phyloP scores from a whole-genome alignment of 768 basidiomycete genomes.

The Agaricus subrufescens region DNA sequence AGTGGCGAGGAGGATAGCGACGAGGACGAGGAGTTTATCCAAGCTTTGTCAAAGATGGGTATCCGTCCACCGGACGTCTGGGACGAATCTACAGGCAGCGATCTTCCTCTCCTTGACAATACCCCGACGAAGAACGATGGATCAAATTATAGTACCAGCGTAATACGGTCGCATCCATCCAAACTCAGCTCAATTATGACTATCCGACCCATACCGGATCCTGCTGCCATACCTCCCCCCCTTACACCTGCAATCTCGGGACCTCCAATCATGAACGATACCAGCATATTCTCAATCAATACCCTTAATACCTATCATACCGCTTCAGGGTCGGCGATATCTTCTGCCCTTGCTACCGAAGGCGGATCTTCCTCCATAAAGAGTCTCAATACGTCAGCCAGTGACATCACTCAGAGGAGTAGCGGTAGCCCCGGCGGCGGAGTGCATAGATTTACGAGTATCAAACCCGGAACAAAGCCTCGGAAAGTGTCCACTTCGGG shows the following conservation, averaged over 20 bases:
- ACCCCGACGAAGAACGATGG: not conserved
- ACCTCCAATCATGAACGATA: constrained; percentile 31
- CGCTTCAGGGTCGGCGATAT: constrained; percentile 47
- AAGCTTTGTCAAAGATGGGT: constrained; percentile 52
- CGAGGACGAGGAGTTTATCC: constrained; percentile 66
- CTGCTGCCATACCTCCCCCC: constrained; percentile 37
- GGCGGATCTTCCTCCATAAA: constrained; percentile 59
- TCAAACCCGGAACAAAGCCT: constrained; percentile 74
- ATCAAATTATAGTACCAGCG: constrained; percentile 63
- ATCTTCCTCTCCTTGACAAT: not conserved
- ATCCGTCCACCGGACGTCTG: constrained; percentile 36
- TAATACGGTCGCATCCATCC: constrained; percentile 52
- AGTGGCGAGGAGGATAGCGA: constrained; percentile 44
- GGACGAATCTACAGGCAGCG: constrained; percentile 37
- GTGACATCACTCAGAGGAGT: not conserved
- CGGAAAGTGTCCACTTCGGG: constrained; percentile 22
- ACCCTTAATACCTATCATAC: constrained; percentile 65
- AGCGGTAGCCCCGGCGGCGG: constrained; percentile 22
- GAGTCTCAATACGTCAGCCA: constrained; percentile 25
- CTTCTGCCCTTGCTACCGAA: constrained; percentile 64
- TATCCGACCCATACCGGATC: constrained; percentile 51
- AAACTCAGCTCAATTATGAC: constrained; percentile 73
- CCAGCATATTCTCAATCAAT: constrained; percentile 50
- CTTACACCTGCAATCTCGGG: constrained; percentile 23
- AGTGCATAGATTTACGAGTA: constrained; percentile 82